Evolutionary conservation across 805 yeast species (phyloP), one percentile per base, ranked within the genome.

Genomic region (Monosporozyma unispora): DNA sequence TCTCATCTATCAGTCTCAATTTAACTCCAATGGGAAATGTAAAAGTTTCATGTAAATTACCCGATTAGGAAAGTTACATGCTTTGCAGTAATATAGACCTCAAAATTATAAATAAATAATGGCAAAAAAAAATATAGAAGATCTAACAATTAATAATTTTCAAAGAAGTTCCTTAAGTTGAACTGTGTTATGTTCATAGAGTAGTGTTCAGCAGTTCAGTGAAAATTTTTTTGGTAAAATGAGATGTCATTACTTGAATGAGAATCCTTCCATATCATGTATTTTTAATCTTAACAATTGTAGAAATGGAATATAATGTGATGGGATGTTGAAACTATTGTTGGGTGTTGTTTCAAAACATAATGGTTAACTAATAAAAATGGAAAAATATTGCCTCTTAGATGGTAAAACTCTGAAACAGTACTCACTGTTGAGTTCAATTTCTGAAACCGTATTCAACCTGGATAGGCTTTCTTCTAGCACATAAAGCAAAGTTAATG

Each of bases 1-100:
- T 14, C 7, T 2, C 11, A n/a, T 38, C 2, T 38, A 3, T 16
- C 2, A 6, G 42, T 21, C 6, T 14, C n/a, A 21, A 12, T 38
- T 38, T 38, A 10, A 19, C n/a, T 4, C 7, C 3, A 37, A 21
- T 23, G 11, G 16, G 29, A n/a, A 12, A 35, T 25, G n/a, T 14
- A 16, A 22, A 27, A 7, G 53, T 57, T 56, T 55, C 60, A 56
- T 57, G 60, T 58, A 54, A 41, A 49, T 57, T 48, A 39, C 63
- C 56, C 14, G 37, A 52, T 50, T 44, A 22, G 59, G 63, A 48
- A 53, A 56, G 52, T 54, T 47, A 47, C 50, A 47, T 21, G 43
- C 14, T 33, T 19, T 47, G 5, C 35, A 33, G 31, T 45, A 31
- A 38, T 14, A 33, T 33, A 16, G 37, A 22, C 31, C 29, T 35